These are phyloP conservation scores for Penicillium taxi DNA, from an alignment of 495 filamentous ascomycete genomes.

Conservation along the genomic window DNA sequence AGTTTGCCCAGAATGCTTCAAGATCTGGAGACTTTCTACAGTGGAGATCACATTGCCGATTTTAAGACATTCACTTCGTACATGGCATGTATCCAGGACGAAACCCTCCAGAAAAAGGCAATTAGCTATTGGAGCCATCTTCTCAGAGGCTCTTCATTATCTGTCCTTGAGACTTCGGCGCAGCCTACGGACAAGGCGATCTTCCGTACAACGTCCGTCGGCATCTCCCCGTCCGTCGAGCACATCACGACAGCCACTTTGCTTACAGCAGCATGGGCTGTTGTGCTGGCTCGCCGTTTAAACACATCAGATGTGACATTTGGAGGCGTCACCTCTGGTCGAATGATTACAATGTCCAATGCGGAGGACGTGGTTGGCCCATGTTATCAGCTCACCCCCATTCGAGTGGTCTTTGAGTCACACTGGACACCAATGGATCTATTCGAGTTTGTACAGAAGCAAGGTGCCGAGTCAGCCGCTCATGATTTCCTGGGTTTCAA, in stretches of 20 bases:
- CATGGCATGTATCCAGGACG: slow-evolving; percentile 20
- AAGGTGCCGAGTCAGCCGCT: slow-evolving; percentile 20
- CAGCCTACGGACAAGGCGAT: slow-evolving; percentile 30
- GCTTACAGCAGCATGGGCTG: slow-evolving; percentile 55
- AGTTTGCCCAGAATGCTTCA: slow-evolving; percentile 50
- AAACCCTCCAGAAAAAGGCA: slow-evolving; percentile 11
- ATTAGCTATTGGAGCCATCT: slow-evolving; percentile 45
- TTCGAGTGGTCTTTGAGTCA: slow-evolving; percentile 25
- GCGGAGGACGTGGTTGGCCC: slow-evolving; percentile 41
- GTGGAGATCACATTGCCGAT: slow-evolving; percentile 18
- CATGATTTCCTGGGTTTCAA: slow-evolving; percentile 27
- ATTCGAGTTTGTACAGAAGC: slow-evolving; percentile 25
- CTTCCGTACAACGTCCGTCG: slow-evolving; percentile 31
- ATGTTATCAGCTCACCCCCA: slow-evolving; percentile 32
- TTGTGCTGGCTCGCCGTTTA: slow-evolving; percentile 47
- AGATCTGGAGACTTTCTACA: slow-evolving; percentile 41
- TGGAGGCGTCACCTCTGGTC: slow-evolving; percentile 48
- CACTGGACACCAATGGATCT: slow-evolving; percentile 31
- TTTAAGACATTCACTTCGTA: slow-evolving; percentile 49
- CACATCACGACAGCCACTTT: slow-evolving; percentile 51
- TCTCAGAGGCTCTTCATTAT: slow-evolving; percentile 42
- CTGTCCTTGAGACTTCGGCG: slow-evolving; percentile 30
- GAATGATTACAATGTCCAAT: slow-evolving; percentile 36
- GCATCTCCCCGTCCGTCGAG: slow-evolving; percentile 32
- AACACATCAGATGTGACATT: slow-evolving; percentile 47